Percentiles rank a stretch among this genome's conserved stretches.
Evolutionary conservation across 805 yeast species (phyloP).

Genomic region (Candida quercuum): DNA sequence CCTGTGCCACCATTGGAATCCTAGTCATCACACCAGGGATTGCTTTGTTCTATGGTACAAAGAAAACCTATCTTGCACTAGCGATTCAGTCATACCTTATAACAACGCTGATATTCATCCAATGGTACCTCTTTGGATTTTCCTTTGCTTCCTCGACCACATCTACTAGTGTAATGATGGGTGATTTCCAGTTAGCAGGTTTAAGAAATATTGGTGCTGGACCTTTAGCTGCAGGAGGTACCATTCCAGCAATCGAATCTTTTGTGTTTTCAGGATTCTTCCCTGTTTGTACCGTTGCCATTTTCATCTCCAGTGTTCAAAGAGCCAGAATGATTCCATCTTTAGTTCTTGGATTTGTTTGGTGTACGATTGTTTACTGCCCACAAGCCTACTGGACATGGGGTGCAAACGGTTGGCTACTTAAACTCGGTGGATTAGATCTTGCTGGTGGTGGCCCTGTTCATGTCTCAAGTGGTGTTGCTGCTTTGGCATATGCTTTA

Average conservation of each 20-base stretch:
- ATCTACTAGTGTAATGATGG: slow-evolving; percentile 68
- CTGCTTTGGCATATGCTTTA: slow-evolving; percentile 77
- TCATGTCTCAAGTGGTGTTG: slow-evolving; percentile 87
- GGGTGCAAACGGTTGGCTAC: slow-evolving; percentile 93
- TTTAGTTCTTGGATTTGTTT: slow-evolving; percentile 69
- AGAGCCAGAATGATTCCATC: slow-evolving; percentile 86
- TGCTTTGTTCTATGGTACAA: slow-evolving; percentile 85
- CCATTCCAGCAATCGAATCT: slow-evolving; percentile 42
- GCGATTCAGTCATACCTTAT: slow-evolving; percentile 72
- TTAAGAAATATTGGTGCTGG: slow-evolving; percentile 58
- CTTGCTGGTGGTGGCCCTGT: slow-evolving; percentile 99
- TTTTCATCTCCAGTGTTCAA: slow-evolving; percentile 85
- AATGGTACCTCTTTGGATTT: slow-evolving; percentile 97
- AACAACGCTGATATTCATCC: slow-evolving; percentile 67
- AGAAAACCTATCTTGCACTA: slow-evolving; percentile 78
- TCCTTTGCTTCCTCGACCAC: slow-evolving; percentile 77
- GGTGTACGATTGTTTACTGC: slow-evolving; percentile 89
- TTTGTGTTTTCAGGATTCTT: slow-evolving; percentile 90
- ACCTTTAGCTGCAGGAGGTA: slow-evolving; percentile 68
- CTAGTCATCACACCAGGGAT: slow-evolving; percentile 92
- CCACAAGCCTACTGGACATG: slow-evolving; percentile 95
- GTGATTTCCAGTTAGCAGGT: slow-evolving; percentile 77
- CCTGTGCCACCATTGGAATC: slow-evolving; percentile 29
- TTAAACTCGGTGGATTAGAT: slow-evolving; percentile 86
- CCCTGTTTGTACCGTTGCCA: slow-evolving; percentile 82